These are phyloP conservation scores for Apiospora pterosperma DNA, from an alignment of 2,329 filamentous ascomycete species.

Conservation along the genomic window DNA sequence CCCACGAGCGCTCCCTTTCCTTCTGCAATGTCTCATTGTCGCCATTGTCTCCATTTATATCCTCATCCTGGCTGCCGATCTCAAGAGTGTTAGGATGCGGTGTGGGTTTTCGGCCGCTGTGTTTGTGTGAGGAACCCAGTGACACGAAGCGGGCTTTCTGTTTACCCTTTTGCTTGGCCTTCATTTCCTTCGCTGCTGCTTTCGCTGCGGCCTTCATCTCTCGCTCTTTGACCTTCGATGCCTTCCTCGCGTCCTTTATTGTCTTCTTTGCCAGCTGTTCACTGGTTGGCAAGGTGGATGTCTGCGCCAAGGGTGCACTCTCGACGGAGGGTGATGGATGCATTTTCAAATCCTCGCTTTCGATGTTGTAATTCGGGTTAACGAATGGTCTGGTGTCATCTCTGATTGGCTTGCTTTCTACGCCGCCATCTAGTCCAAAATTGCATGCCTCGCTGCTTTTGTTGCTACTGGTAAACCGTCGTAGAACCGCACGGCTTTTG, in stretches of 20 bases:
- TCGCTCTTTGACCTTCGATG: neutral
- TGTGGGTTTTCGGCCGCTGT: neutral
- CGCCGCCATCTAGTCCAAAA: slow-evolving; percentile 6
- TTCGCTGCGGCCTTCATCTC: neutral
- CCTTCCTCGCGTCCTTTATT: slow-evolving; percentile 16
- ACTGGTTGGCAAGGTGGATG: neutral
- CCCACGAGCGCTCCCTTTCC: slow-evolving; percentile 18
- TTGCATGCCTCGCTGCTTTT: neutral
- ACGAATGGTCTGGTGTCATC: neutral
- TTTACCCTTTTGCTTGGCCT: neutral
- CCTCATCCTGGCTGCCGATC: neutral
- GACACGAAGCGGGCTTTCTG: neutral
- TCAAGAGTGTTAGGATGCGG: neutral
- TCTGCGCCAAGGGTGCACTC: neutral
- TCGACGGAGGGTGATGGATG: neutral
- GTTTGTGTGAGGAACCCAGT: neutral
- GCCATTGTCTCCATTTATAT: neutral
- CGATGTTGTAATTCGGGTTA: neutral
- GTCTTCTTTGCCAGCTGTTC: neutral
- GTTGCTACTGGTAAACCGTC: neutral
- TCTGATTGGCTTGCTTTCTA: neutral
- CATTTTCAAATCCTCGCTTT: neutral
- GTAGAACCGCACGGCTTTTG: slow-evolving; percentile 7
- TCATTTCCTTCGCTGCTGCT: neutral
- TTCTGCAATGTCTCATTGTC: neutral